Conservation (phyloP, 768 basidiomycete species). For the Boletus pseudo-olivaceus region DNA sequence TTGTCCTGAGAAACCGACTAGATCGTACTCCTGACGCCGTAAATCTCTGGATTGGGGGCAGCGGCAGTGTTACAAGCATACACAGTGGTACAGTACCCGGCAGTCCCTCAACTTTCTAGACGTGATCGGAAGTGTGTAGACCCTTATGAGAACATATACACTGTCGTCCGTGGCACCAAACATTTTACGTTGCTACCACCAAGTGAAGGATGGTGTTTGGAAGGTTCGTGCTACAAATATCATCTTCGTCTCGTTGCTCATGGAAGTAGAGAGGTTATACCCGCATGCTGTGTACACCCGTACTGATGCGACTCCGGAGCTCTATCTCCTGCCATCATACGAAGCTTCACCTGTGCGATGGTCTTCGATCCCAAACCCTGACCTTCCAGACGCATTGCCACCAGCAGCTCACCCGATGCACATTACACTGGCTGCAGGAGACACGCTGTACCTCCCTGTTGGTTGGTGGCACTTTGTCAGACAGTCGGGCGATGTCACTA, state of each 20-base stretch:
- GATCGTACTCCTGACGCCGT: constrained; percentile 79
- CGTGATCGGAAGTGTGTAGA: constrained; percentile 38
- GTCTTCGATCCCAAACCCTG: constrained; percentile 71
- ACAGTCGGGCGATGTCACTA: constrained; percentile 58
- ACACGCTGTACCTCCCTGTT: constrained; percentile 85
- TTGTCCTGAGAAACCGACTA: constrained; percentile 19
- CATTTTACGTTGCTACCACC: constrained; percentile 86
- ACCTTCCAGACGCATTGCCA: constrained; percentile 43
- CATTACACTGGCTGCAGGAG: constrained; percentile 65
- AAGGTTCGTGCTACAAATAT: constrained; percentile 49
- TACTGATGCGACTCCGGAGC: constrained; percentile 13
- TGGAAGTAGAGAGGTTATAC: constrained; percentile 49
- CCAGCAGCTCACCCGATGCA: constrained; percentile 59
- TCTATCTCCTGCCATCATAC: constrained; percentile 32
- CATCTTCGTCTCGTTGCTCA: constrained; percentile 6
- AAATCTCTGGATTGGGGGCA: constrained; percentile 89
- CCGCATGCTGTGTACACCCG: constrained; percentile 67
- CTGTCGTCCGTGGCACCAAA: constrained; percentile 80
- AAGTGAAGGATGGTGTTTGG: constrained; percentile 79
- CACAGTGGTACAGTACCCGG: constrained; percentile 63
- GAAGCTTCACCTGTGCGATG: constrained; percentile 60
- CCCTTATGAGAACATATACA: constrained; percentile 93
- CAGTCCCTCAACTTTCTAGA: neutral
- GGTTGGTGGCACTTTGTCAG: constrained; percentile 94
- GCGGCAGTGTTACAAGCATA: constrained; percentile 73